These are phyloP conservation scores for Tylopilus cervinicoccineus DNA, from an alignment of 768 basidiomycete species.

Conservation along the genomic window DNA sequence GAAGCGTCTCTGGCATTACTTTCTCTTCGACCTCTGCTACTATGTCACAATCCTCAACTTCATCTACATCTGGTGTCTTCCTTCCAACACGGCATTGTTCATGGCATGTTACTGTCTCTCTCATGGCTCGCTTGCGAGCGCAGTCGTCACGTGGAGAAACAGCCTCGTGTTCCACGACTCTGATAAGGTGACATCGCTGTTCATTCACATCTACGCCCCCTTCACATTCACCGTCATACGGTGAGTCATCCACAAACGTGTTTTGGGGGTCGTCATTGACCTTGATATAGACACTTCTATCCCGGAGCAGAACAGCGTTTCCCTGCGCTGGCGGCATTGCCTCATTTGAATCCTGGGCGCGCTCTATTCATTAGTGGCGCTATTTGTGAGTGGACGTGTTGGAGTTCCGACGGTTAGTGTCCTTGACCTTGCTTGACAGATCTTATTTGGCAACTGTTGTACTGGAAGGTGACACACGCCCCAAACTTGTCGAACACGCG, in stretches of 20 bases:
- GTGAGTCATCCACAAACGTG: slow-evolving; percentile 37
- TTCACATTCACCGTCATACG: slow-evolving; percentile 89
- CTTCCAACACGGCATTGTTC: slow-evolving; percentile 72
- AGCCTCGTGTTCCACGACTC: slow-evolving; percentile 96
- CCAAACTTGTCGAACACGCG: not conserved
- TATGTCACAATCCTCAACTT: slow-evolving; percentile 91
- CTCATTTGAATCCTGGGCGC: slow-evolving; percentile 61
- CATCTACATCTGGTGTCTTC: slow-evolving; percentile 88
- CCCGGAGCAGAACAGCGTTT: slow-evolving; percentile 75
- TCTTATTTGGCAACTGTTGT: slow-evolving; percentile 86
- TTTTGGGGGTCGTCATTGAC: slow-evolving; percentile 5
- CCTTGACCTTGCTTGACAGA: slow-evolving; percentile 45
- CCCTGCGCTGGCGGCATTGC: slow-evolving; percentile 75
- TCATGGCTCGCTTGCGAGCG: slow-evolving; percentile 86
- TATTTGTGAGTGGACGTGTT: slow-evolving; percentile 59
- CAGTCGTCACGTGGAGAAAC: slow-evolving; percentile 98
- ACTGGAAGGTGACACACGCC: slow-evolving; percentile 70
- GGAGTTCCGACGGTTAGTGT: slow-evolving; percentile 7
- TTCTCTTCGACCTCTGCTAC: slow-evolving; percentile 91
- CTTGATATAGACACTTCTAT: slow-evolving; percentile 72
- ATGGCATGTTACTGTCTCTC: slow-evolving; percentile 91
- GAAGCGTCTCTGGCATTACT: slow-evolving; percentile 91
- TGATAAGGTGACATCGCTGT: slow-evolving; percentile 94
- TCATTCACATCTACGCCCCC: slow-evolving; percentile 92
- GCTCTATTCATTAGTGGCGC: slow-evolving; percentile 77